phyloP scores from a whole-genome alignment of 2,329 filamentous ascomycete species.

The Coniochaeta sp. region DNA sequence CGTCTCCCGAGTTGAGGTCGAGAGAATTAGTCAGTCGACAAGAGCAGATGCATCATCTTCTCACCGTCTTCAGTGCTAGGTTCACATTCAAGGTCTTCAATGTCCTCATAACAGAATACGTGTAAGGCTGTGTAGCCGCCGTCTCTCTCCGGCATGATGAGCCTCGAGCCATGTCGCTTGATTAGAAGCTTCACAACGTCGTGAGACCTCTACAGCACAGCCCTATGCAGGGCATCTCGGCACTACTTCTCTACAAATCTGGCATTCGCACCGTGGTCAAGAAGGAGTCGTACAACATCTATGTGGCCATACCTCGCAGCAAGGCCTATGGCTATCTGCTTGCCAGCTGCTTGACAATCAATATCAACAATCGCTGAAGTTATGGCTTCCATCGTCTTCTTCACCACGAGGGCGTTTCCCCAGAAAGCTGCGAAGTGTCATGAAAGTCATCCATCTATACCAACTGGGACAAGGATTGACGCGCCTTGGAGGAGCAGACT shows the following conservation, averaged over 20 bases:
- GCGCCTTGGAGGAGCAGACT: not conserved
- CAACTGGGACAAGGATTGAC: not conserved
- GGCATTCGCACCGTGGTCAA: not conserved
- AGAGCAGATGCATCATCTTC: not conserved
- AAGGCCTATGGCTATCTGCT: not conserved
- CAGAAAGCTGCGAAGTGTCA: not conserved
- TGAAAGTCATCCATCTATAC: not conserved
- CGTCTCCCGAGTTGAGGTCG: not conserved
- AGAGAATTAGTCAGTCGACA: not conserved
- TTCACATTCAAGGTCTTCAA: not conserved
- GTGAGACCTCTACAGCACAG: not conserved
- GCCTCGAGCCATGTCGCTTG: not conserved
- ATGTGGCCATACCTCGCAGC: not conserved
- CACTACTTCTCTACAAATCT: not conserved
- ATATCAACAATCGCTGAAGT: not conserved
- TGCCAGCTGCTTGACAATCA: not conserved
- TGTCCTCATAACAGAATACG: not conserved
- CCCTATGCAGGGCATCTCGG: not conserved
- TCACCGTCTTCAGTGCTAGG: not conserved
- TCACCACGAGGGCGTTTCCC: not conserved
- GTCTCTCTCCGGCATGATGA: not conserved
- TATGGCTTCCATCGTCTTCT: not conserved
- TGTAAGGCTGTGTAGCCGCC: not conserved
- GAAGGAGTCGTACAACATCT: not conserved
- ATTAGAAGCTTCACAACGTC: not conserved